phyloP scores from a whole-genome alignment of 2,329 filamentous ascomycete species.

The Xylariales sp. region DNA sequence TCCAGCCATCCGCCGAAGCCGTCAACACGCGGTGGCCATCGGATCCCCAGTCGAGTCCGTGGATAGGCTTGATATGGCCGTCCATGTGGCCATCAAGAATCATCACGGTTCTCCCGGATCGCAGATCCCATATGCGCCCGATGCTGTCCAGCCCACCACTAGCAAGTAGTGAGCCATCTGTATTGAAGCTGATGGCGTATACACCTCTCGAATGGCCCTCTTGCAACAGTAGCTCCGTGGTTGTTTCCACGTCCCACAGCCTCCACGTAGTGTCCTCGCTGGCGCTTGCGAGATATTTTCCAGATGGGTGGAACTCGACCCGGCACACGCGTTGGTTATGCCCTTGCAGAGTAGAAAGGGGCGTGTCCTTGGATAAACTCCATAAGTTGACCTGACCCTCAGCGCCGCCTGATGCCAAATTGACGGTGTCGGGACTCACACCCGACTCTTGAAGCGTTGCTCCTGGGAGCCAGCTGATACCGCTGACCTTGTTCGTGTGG shows the following conservation, averaged over 20 bases:
- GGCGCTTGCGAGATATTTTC: constrained; percentile 83
- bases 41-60: constrained; percentile 85
- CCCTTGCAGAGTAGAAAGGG: constrained; percentile 74
- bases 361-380: constrained; percentile 83
- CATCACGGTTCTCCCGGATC: constrained; percentile 92
- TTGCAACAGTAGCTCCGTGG: constrained; percentile 78
- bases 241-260: constrained; percentile 88
- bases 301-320: constrained; percentile 91
- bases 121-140: constrained; percentile 90
- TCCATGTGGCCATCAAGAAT: constrained; percentile 85
- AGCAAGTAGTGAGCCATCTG: constrained; percentile 83
- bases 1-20: constrained; percentile 88
- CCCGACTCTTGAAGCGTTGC: constrained; percentile 68
- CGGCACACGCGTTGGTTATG: constrained; percentile 86
- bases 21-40: constrained; percentile 93
- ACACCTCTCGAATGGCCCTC: constrained; percentile 95
- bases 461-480: constrained; percentile 84
- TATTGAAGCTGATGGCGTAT: constrained; percentile 84
- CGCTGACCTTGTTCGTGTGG: constrained; percentile 85
- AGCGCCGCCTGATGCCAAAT: constrained; percentile 85
- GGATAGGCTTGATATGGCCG: constrained; percentile 82
- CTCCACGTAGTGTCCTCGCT: constrained; percentile 97
- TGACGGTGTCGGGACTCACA: constrained; percentile 69
- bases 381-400: constrained; percentile 86
- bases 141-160: constrained; percentile 94